Percentiles rank a stretch among this genome's conserved stretches.
phyloP scores from a whole-genome alignment of 2,329 filamentous ascomycete genomes.

The Fusarium sp. region DNA sequence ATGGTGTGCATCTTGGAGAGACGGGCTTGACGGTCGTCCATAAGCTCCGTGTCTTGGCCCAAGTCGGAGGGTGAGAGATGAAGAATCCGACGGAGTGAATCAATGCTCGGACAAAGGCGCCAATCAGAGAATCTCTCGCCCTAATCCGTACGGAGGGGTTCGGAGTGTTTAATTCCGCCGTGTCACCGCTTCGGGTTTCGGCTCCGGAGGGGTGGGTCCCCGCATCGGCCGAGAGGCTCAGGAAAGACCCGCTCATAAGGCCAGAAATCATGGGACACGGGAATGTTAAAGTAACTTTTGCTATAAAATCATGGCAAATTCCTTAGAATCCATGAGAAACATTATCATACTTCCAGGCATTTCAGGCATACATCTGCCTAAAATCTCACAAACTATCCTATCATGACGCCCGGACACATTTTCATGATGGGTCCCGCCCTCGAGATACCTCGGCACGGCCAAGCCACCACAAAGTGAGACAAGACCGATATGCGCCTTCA shows the following conservation, averaged over 20 bases:
- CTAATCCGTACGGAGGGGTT: slow-evolving; percentile 1
- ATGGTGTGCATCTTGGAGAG: not conserved
- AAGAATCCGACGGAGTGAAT: not conserved
- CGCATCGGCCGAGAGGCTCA: slow-evolving; percentile 10
- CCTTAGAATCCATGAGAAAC: no score
- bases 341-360: no score
- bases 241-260: no score
- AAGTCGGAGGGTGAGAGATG: slow-evolving; percentile 2
- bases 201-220: slow-evolving; percentile 1
- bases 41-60: slow-evolving; percentile 9
- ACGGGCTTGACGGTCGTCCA: slow-evolving; percentile 4
- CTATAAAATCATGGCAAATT: no score
- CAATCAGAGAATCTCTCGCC: slow-evolving; percentile 2
- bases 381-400: no score
- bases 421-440: not conserved
- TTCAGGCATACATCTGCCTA: no score
- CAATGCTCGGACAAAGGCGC: not conserved
- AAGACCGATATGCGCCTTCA: not conserved
- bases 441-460: slow-evolving; percentile 3
- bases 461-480: not conserved
- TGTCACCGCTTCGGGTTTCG: slow-evolving; percentile 10
- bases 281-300: no score
- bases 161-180: slow-evolving; percentile 10
- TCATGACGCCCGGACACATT: no score
- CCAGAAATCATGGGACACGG: no score